Evolutionary conservation across 768 basidiomycete genomes (phyloP), one percentile per base, ranked within the genome.

Genomic region (Gloeostereum incarnatum): DNA sequence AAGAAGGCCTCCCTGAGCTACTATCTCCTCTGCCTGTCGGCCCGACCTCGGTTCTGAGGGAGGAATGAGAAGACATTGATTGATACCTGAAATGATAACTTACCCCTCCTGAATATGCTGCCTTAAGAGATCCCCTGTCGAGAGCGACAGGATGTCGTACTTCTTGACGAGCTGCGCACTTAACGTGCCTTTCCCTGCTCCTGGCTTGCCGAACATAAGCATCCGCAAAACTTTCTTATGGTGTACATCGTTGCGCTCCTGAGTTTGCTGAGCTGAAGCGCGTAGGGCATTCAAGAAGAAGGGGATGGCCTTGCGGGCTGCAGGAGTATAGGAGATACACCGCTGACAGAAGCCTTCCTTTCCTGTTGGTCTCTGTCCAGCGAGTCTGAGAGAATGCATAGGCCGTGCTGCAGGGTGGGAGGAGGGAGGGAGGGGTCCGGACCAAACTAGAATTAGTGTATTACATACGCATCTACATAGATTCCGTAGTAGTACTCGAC

Each of bases 141-240:
- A 89, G 35, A 93, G 59, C 6, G 78, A 71, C 30, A 81, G 48
- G 37, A 93, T 74, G 51, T 88, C 79, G 54, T 87, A 91, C 56
- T 87, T 85, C 45, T 78, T 71, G 41, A 86, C 75, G 20, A 94
- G 71, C 30, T 81, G 71, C 11, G 72, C 67, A 2, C 83, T 71
- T 29, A 92, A 68, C 0, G 91, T 94, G 23, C 91, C 91, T 63
- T 94, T 87, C 40, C 84, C 84, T 33, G 82, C 75, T 19, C 83
- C 83, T n/a, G 80, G 83, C 58, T 84, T 84, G 21, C 81, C 83
- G 55, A 83, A 84, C 66, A 84, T 74, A 43, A 86, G 63, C 73
- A 83, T 78, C 38, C 81, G 70, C 36, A 81, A 60, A 32, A 64
- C 49, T 20, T 53, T 58, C 25, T 58, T 63, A 32, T 49, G 44